Base-by-base conservation (phyloP, 2,329 filamentous ascomycete genomes). In the Ophiosphaerella herpotricha region DNA sequence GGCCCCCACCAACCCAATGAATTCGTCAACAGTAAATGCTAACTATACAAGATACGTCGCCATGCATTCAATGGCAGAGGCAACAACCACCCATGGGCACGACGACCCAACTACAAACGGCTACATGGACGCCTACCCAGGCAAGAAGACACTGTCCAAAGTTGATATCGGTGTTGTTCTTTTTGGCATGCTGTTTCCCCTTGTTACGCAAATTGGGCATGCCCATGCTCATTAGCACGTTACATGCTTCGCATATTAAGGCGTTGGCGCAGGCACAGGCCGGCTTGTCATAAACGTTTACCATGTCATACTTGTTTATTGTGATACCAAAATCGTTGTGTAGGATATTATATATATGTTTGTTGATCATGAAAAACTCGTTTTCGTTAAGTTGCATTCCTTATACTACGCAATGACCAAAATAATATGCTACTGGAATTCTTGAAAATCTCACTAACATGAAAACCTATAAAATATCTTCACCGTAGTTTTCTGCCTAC, bases 11-110 rank as follows among this genome's bases (percentile, higher is more conserved):
- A n/a, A 11, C 26, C 26, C 7, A 8, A 42, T 16, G 31, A 13
- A 9, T 18, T 12, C 9, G 4, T 7, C 2, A 2, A 11, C 11
- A 9, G 8, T 36, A 32, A 14, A 39, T 29, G 49, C 63, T 69
- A 55, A 74, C 46, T 41, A 6, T 9, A 18, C 6, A 56, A 95
- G 91, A 63, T 96, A 97, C 67, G 94, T 99, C 37, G 94, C 94
- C 1, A 97, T 97, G 92, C 94, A 99, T 69, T 91, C 92, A 1
- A 96, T 97, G 91, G 90, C 95, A 69, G 92, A 96, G 66, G 84
- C 86, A 18, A 77, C 79, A 11, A 55, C 64, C 7, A 48, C 50
- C 13, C 59, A 58, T 16, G 62, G 68, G 7, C 60, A 71, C 43
- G 64, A 67, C 29, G 67, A 72, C 35, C 64, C 60, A 43, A 73